Base-by-base conservation (phyloP, 495 filamentous ascomycete genomes). In the Hypoxylon fragiforme region DNA sequence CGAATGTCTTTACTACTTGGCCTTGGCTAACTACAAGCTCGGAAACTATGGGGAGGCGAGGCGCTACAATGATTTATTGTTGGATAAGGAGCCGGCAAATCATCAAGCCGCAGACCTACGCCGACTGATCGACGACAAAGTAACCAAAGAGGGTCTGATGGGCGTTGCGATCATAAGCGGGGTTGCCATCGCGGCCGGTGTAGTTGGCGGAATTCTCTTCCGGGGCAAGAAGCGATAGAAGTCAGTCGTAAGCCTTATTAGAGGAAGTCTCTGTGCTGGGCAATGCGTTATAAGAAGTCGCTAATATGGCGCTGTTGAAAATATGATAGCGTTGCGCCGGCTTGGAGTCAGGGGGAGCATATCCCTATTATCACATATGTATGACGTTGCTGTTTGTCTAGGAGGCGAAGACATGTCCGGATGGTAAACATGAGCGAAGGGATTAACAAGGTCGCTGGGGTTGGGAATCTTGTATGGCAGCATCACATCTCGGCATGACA, bases 1-100 rank as follows among this genome's bases (percentile, higher is more conserved):
- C 48, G 94, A 98, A 80, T 98, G 94, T 68, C 87, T 97, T 21
- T 98, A 96, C 77, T 98, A 98, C 71, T 82, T 98, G 9, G 94
- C 90, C 9, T 80, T 98, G 16, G 94, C 94, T 43, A 95, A 98
- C 75, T 98, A 91, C 84, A 95, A 96, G 75, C 84, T 98, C 7
- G 95, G 94, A 31, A 97, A 96, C 77, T 98, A 95, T 67, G 91
- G 85, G 20, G 92, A 98, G 68, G 92, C 94, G 35, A 79, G 92
- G 59, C 79, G 86, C 68, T 97, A 97, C 76, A 98, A 98, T 68
- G 94, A 98, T 54, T 74, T 90, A 13, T 76, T 98, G 44, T 73
- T 97, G 19, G 89, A 95, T 34, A 85, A 90, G 59, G 94, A 98
- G 72, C 91, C 90, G 1, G 83, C 74, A 20, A 98, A 97, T 70